phyloP scores from a whole-genome alignment of 1,284 basidiomycete species.

The Trichosporon inkin region DNA sequence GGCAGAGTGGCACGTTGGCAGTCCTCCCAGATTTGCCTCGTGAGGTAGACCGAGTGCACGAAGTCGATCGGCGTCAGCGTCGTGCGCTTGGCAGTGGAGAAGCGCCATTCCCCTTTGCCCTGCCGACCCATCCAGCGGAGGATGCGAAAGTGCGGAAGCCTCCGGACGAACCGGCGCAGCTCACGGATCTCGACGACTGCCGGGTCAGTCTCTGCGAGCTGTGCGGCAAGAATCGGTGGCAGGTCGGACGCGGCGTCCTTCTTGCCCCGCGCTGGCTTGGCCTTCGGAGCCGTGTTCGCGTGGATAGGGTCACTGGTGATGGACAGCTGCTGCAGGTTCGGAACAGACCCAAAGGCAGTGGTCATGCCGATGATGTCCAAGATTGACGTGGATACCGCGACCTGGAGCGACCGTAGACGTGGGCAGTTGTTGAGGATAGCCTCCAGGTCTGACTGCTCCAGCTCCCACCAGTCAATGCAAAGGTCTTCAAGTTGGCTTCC shows the following conservation, averaged over 20 bases:
- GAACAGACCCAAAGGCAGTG: constrained; percentile 21
- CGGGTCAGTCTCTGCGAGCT: constrained; percentile 21
- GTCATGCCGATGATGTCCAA: constrained; percentile 25
- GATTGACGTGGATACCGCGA: constrained; percentile 20
- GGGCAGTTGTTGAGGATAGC: constrained; percentile 20
- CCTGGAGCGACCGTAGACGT: constrained; percentile 19
- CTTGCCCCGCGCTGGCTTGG: constrained; percentile 14
- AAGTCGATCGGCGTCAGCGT: constrained; percentile 26
- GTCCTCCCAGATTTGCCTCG: constrained; percentile 20
- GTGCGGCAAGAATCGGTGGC: constrained; percentile 14
- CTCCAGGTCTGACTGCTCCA: constrained; percentile 19
- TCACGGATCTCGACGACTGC: constrained; percentile 30
- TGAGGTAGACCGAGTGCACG: constrained; percentile 22
- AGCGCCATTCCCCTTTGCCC: constrained; percentile 34
- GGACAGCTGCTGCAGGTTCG: constrained; percentile 22
- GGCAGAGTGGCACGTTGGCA: constrained; percentile 20
- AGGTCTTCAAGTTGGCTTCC: constrained; percentile 22
- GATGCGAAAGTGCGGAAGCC: constrained; percentile 25
- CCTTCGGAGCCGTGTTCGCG: constrained; percentile 9
- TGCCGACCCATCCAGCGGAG: constrained; percentile 31
- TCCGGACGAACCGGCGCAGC: constrained; percentile 30
- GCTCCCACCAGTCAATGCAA: constrained; percentile 35
- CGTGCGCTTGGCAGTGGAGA: constrained; percentile 22
- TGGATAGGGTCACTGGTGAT: constrained; percentile 22
- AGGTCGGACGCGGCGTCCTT: background rate